Evolutionary conservation across 2,329 filamentous ascomycete genomes (phyloP), one percentile per base, ranked within the genome.

Genomic region (Orbilia ellipsospora): DNA sequence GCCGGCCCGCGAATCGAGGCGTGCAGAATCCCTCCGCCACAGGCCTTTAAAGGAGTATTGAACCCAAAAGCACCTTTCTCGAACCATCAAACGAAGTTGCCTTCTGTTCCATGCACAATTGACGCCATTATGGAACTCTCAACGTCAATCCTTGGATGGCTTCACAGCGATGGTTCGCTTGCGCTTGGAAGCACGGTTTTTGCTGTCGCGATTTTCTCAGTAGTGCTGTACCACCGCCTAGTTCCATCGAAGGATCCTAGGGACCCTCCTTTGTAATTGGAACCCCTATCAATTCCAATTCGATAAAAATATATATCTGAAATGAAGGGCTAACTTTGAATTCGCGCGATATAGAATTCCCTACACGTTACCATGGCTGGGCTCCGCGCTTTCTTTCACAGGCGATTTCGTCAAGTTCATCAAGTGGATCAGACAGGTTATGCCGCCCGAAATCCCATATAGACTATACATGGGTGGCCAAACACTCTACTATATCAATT

Each of bases 341-440:
- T 52, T 51, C 4, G 3, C n/a, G 13, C n/a, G 12, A 18, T 55
- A 2, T 36, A 73, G 69, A 26, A 62, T 73, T 15, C 69, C 69
- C 6, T 73, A 73, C 20, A 66, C 31, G 15, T 42, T 73, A n/a
- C 69, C 69, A 48, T 73, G 69, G 69, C 48, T 73, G 2, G 69
- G 69, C n/a, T 73, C 69, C 1, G 69, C 54, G 2, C 40, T 73
- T n/a, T 28, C 69, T 1, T 73, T 73, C 55, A 48, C 69, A 10
- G 26, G 61, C 48, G 69, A 73, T 15, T 73, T 66, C 28, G 36
- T 44, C 36, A 51, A 40, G 12, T 73, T 73, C 44, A 54, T 66
- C 10, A 31, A 62, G 66, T 73, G 69, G 69, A 42, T 73, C 13
- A 60, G 69, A n/a, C 26, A 55, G 2, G 36, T 51, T 2, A 73